Evolutionary conservation across 345 rosid species (phyloP).

Genomic region (Camelina hispida): DNA sequence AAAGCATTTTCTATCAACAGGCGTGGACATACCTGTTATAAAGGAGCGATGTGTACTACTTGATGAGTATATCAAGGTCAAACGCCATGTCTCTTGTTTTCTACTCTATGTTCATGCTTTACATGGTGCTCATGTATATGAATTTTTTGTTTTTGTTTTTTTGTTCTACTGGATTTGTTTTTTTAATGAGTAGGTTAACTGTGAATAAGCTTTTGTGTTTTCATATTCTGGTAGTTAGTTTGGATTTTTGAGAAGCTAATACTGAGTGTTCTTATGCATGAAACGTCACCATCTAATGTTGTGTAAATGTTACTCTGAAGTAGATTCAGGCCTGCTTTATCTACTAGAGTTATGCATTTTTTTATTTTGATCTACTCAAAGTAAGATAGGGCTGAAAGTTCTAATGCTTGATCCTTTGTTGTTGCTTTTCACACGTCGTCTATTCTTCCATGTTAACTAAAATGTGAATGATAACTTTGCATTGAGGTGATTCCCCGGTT

Average conservation of each 20-base stretch:
- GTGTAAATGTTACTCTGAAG: constrained; percentile 9
- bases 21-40: constrained; percentile 80
- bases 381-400: constrained; percentile 26
- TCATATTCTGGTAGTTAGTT: constrained; percentile 24
- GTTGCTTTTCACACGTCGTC: constrained; percentile 21
- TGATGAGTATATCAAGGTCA: constrained; percentile 86
- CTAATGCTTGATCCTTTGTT: constrained; percentile 23
- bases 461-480: constrained; percentile 25
- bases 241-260: constrained; percentile 23
- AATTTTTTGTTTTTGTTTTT: not conserved
- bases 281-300: constrained; percentile 14
- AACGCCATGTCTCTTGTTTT: constrained; percentile 32
- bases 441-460: constrained; percentile 21
- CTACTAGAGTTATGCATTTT: not conserved
- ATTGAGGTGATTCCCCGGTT: constrained; percentile 25
- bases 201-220: constrained; percentile 28
- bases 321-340: constrained; percentile 31
- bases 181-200: constrained; percentile 27
- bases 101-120: constrained; percentile 28
- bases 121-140: constrained; percentile 10
- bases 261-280: constrained; percentile 9
- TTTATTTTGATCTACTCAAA: not conserved
- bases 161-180: not conserved
- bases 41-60: constrained; percentile 91
- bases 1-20: constrained; percentile 94